Percentiles rank a stretch among this genome's conserved stretches.
These are phyloP conservation scores for Trypanosoma melophagium DNA, from an alignment of 208 protist species.

Conservation along the genomic window DNA sequence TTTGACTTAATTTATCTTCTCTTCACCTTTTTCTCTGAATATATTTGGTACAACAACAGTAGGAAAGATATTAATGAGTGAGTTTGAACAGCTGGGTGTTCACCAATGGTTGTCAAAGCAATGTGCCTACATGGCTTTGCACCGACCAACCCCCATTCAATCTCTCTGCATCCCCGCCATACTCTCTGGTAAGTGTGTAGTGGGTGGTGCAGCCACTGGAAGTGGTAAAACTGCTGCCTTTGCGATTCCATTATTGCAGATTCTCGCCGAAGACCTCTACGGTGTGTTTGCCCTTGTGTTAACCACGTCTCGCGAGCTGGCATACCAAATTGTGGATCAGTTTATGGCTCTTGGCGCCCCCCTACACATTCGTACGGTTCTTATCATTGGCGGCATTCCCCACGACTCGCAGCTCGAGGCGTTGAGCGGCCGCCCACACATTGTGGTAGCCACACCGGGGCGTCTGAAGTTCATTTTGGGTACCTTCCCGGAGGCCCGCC, in stretches of 20 bases:
- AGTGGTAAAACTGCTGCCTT: slow-evolving; percentile 99
- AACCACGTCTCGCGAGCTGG: slow-evolving; percentile 97
- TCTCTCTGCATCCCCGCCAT: slow-evolving; percentile 71
- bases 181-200: slow-evolving; percentile 84
- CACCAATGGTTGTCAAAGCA: slow-evolving; percentile 73
- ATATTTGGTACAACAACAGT: slow-evolving; percentile 19
- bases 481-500: slow-evolving; percentile 52
- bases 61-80: slow-evolving; percentile 32
- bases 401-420: slow-evolving; percentile 78
- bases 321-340: slow-evolving; percentile 94
- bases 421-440: slow-evolving; percentile 67
- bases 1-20: no score
- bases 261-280: slow-evolving; percentile 94
- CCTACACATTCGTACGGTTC: slow-evolving; percentile 61
- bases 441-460: slow-evolving; percentile 86
- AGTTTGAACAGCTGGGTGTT: slow-evolving; percentile 74
- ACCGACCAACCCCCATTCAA: slow-evolving; percentile 86
- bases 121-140: slow-evolving; percentile 75
- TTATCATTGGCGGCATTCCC: slow-evolving; percentile 74
- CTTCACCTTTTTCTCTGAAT: no score
- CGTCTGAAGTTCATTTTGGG: slow-evolving; percentile 61
- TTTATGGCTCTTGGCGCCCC: slow-evolving; percentile 84
- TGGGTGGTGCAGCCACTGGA: slow-evolving; percentile 95
- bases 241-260: slow-evolving; percentile 96
- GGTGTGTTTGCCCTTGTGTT: slow-evolving; percentile 97